Conservation (phyloP, 1,284 basidiomycete species). For the Ustilago hordei region DNA sequence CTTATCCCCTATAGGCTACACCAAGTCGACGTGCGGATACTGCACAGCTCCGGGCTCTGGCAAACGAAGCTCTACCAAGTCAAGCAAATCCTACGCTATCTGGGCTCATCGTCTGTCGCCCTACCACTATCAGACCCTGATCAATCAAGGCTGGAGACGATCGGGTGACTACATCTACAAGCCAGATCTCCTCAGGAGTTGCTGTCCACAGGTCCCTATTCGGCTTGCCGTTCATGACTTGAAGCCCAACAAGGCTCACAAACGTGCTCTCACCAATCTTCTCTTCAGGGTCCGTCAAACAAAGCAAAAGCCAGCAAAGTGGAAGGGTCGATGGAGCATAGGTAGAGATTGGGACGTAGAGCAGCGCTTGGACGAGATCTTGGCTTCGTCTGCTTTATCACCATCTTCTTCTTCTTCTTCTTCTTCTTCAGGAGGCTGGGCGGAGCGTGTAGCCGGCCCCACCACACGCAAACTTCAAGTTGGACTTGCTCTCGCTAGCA, state of each 20-base stretch:
- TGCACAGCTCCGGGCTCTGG: slow-evolving; percentile 69
- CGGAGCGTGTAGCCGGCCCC: slow-evolving; percentile 38
- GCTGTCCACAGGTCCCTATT: slow-evolving; percentile 64
- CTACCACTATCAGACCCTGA: slow-evolving; percentile 56
- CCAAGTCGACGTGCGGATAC: slow-evolving; percentile 72
- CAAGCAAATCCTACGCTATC: slow-evolving; percentile 70
- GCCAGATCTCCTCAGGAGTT: slow-evolving; percentile 60
- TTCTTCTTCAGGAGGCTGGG: slow-evolving; percentile 21
- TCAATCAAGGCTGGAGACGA: slow-evolving; percentile 65
- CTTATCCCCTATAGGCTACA: slow-evolving; percentile 71
- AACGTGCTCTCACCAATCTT: slow-evolving; percentile 49
- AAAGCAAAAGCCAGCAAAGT: slow-evolving; percentile 45
- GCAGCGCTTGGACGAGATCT: slow-evolving; percentile 36
- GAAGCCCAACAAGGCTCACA: slow-evolving; percentile 42
- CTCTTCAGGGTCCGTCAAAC: slow-evolving; percentile 39
- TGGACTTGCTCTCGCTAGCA: slow-evolving; percentile 30
- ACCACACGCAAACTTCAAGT: slow-evolving; percentile 32
- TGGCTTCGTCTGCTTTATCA: neutral
- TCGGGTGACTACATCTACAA: slow-evolving; percentile 65
- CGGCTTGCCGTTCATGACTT: slow-evolving; percentile 44
- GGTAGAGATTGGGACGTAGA: slow-evolving; percentile 39
- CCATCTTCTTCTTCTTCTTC: slow-evolving; percentile 4
- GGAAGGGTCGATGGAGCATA: slow-evolving; percentile 57
- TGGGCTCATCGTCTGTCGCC: slow-evolving; percentile 58
- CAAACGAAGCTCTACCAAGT: slow-evolving; percentile 56